These are phyloP conservation scores for Pseudogymnoascus sp. DNA, from an alignment of 2,329 filamentous ascomycete genomes.

Conservation along the genomic window DNA sequence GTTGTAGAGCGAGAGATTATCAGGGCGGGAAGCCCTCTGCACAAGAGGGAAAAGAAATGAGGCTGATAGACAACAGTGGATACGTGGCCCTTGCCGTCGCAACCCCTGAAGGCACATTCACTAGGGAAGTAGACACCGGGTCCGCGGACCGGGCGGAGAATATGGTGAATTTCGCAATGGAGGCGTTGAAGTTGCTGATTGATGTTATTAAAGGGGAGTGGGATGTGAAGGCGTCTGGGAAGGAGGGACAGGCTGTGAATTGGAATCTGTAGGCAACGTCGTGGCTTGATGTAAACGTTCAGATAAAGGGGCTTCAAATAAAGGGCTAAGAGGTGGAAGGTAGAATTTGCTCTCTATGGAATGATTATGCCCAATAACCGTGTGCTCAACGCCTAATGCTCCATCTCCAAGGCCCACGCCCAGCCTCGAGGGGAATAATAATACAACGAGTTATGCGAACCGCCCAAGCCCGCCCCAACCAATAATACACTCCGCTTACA, in stretches of 20 bases:
- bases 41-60: not conserved
- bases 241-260: not conserved
- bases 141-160: constrained; percentile 47
- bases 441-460: not conserved
- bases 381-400: not conserved
- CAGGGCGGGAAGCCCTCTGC: not conserved
- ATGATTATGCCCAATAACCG: not conserved
- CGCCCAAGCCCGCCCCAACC: not conserved
- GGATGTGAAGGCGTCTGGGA: not conserved
- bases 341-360: not conserved
- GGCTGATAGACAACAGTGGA: constrained; percentile 33
- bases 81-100: constrained; percentile 57
- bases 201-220: constrained; percentile 41
- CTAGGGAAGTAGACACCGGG: constrained; percentile 48
- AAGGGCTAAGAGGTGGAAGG: not conserved
- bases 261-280: not conserved
- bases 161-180: constrained; percentile 54
- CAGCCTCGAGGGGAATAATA: not conserved
- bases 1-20: not conserved
- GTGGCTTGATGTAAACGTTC: not conserved
- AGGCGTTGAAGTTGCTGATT: constrained; percentile 45
- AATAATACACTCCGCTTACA: not conserved
- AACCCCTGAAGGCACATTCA: constrained; percentile 41
- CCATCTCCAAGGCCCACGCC: not conserved
- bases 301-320: not conserved